Conservation (phyloP, 805 yeast genomes). For the Starmerella riodocensis region DNA sequence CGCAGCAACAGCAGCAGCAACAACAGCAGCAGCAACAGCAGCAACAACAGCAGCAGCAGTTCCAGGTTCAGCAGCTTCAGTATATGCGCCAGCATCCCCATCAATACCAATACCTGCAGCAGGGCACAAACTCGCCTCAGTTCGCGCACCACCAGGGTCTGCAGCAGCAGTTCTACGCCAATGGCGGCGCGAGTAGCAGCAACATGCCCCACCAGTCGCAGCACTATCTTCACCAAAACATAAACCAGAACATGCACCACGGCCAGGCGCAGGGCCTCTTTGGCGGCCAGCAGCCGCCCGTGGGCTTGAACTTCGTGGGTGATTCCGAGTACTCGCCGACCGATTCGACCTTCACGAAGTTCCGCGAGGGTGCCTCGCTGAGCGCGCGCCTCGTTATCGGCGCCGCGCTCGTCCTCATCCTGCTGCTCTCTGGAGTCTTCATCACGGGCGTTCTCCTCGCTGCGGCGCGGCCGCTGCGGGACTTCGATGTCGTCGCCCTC, state of each 20-base stretch:
- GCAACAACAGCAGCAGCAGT: background rate
- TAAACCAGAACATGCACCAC: too few relatives aligned
- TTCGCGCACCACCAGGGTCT: too few relatives aligned
- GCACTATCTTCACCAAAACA: background rate
- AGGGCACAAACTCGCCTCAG: background rate
- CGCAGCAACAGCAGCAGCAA: background rate
- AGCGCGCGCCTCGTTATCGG: conserved; percentile 7
- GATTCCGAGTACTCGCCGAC: conserved; percentile 1
- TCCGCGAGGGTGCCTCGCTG: conserved; percentile 3
- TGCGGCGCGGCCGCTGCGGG: conserved; percentile 67
- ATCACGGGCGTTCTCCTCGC: conserved; percentile 74
- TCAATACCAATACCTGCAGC: background rate
- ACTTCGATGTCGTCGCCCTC: conserved; percentile 47
- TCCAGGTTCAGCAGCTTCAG: background rate
- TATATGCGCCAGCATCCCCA: too few relatives aligned
- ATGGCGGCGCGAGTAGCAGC: too few relatives aligned
- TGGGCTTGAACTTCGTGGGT: background rate
- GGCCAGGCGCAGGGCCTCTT: too few relatives aligned
- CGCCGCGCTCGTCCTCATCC: conserved; percentile 19
- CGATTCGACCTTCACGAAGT: conserved; percentile 5
- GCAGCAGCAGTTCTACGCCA: too few relatives aligned
- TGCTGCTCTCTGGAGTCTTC: conserved; percentile 43
- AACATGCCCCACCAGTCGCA: too few relatives aligned
- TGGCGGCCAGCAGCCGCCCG: background rate
- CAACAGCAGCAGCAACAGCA: background rate